Conservation (phyloP, 2,329 filamentous ascomycete species). For the Colletotrichum lini region DNA sequence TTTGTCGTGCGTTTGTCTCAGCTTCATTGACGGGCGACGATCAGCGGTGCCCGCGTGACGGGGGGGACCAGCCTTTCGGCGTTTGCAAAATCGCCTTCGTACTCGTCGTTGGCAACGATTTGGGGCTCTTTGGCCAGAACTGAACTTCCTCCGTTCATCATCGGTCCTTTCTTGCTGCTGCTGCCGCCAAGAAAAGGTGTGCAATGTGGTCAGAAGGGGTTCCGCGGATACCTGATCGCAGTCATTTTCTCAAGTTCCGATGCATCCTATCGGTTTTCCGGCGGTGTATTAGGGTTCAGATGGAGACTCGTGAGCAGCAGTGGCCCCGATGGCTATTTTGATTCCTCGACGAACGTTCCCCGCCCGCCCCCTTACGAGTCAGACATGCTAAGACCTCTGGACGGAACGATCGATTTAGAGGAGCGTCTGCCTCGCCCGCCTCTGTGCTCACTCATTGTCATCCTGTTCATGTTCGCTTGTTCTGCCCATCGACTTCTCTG, state of each 20-base stretch:
- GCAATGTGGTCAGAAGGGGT: too few relatives aligned
- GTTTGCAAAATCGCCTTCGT: background rate
- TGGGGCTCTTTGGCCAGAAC: too few relatives aligned
- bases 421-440: too few relatives aligned
- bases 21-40: constrained; percentile 9
- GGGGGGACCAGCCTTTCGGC: background rate
- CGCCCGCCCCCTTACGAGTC: background rate
- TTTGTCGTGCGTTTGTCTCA: constrained; percentile 3
- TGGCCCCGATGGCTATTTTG: background rate
- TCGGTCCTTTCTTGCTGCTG: background rate
- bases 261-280: too few relatives aligned
- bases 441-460: too few relatives aligned
- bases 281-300: background rate
- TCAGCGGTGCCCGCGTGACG: background rate
- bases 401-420: too few relatives aligned
- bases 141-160: too few relatives aligned
- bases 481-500: too few relatives aligned
- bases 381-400: background rate
- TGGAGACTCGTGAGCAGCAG: background rate
- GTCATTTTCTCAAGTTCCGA: too few relatives aligned
- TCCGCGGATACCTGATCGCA: too few relatives aligned
- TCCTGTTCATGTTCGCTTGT: background rate
- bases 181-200: background rate
- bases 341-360: background rate
- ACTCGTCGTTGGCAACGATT: background rate